phyloP scores from a whole-genome alignment of 495 filamentous ascomycete species.

The Hypoxylon fuscum region DNA sequence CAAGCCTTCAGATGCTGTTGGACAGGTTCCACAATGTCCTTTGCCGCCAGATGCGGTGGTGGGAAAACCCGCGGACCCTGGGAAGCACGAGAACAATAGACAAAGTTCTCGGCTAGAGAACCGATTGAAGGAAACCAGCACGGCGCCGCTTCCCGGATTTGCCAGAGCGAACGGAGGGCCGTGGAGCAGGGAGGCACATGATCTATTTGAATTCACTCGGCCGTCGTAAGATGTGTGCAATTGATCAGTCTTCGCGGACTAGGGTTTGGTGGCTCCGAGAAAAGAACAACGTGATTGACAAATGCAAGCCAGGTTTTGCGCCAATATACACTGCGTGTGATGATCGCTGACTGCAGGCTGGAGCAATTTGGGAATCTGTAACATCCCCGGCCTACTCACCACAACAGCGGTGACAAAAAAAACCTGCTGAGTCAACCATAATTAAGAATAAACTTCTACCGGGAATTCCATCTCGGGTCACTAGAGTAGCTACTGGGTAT shows the following conservation, averaged over 20 bases:
- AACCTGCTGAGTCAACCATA: background rate
- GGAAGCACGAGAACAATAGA: slow-evolving; percentile 17
- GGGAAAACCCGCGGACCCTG: slow-evolving; percentile 7
- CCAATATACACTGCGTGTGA: background rate
- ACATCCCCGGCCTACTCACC: background rate
- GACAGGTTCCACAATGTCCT: slow-evolving; percentile 52
- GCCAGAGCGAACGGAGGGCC: slow-evolving; percentile 53
- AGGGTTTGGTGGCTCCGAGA: background rate
- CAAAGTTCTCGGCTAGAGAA: slow-evolving; percentile 32
- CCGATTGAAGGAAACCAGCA: slow-evolving; percentile 18
- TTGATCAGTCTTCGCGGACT: background rate
- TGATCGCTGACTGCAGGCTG: slow-evolving; percentile 2
- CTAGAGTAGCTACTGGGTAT: background rate
- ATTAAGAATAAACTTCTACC: too few species aligned
- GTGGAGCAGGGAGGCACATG: slow-evolving; percentile 63
- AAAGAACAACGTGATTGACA: background rate
- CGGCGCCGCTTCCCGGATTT: slow-evolving; percentile 48
- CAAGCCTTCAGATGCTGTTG: slow-evolving; percentile 57
- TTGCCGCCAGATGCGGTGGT: slow-evolving; percentile 41
- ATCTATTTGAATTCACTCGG: slow-evolving; percentile 57
- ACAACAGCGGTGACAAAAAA: slow-evolving; percentile 1
- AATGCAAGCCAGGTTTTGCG: slow-evolving; percentile 5
- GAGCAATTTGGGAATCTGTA: slow-evolving; percentile 2
- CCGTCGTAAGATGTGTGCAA: slow-evolving; percentile 35
- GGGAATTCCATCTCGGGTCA: too few species aligned